These are phyloP conservation scores for Xylaria sp. DNA, from an alignment of 2,329 filamentous ascomycete genomes.

Conservation along the genomic window DNA sequence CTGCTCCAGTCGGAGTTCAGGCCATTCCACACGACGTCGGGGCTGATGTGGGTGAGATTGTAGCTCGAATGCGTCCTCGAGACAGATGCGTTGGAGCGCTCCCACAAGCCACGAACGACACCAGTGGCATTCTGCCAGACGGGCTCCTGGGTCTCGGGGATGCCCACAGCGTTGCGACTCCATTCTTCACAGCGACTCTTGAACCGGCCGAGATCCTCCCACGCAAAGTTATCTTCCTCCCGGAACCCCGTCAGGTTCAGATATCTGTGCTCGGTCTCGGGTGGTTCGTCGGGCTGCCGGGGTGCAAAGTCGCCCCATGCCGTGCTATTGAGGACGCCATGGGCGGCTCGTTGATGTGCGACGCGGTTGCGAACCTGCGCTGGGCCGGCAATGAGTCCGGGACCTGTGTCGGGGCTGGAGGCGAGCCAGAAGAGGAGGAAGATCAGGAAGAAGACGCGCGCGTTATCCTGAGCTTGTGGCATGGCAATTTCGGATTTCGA, in stretches of 20 bases:
- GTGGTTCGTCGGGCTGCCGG: slow-evolving; percentile 44
- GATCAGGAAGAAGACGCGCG: slow-evolving; percentile 56
- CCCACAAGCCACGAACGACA: slow-evolving; percentile 80
- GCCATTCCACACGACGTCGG: slow-evolving; percentile 72
- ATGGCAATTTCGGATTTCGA: slow-evolving; percentile 51
- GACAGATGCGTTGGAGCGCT: slow-evolving; percentile 64
- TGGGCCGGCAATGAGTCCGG: slow-evolving; percentile 56
- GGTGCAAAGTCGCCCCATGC: slow-evolving; percentile 70
- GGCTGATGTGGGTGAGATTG: slow-evolving; percentile 73
- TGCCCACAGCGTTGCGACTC: slow-evolving; percentile 62
- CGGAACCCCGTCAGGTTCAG: slow-evolving; percentile 83
- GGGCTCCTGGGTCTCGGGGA: slow-evolving; percentile 55
- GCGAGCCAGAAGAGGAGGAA: slow-evolving; percentile 58
- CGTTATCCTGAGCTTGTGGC: slow-evolving; percentile 60
- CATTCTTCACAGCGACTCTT: slow-evolving; percentile 72
- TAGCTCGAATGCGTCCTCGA: slow-evolving; percentile 59
- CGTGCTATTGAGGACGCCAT: slow-evolving; percentile 64
- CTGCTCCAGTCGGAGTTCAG: slow-evolving; percentile 72
- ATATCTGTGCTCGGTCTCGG: slow-evolving; percentile 53
- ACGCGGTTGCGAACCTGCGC: slow-evolving; percentile 59
- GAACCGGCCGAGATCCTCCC: slow-evolving; percentile 76
- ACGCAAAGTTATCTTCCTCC: slow-evolving; percentile 77
- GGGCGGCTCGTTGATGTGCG: slow-evolving; percentile 62
- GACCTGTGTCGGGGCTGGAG: slow-evolving; percentile 53
- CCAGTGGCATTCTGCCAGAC: slow-evolving; percentile 85